phyloP scores from a whole-genome alignment of 2,329 filamentous ascomycete genomes.

The Botrytis deweyae region DNA sequence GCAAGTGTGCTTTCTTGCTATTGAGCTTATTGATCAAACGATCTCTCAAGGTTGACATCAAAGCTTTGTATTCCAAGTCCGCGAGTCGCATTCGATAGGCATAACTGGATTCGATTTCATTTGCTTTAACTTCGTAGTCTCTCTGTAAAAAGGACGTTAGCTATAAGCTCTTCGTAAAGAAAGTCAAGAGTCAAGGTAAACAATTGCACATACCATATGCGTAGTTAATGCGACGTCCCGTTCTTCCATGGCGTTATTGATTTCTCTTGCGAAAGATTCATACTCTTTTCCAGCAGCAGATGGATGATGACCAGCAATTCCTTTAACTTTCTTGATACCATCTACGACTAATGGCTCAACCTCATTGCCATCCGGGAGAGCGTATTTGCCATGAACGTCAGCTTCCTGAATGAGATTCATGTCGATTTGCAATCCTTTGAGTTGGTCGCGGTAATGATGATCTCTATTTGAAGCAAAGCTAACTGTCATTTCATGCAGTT shows the following conservation, averaged over 20 bases:
- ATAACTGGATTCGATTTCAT: conserved; percentile 58
- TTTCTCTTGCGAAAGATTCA: conserved; percentile 77
- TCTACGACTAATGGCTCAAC: conserved; percentile 40
- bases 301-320: conserved; percentile 42
- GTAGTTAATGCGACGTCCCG: conserved; percentile 80
- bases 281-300: conserved; percentile 79
- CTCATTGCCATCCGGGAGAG: conserved; percentile 57
- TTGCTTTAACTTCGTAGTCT: conserved; percentile 61
- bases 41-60: conserved; percentile 61
- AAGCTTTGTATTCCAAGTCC: conserved; percentile 58
- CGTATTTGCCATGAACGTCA: conserved; percentile 72
- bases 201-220: conserved; percentile 65
- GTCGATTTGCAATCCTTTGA: conserved; percentile 89
- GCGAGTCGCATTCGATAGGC: conserved; percentile 63
- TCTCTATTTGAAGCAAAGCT: conserved; percentile 81
- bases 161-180: not conserved
- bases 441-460: conserved; percentile 80
- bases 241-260: conserved; percentile 85
- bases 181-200: not conserved
- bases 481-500: conserved; percentile 71
- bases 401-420: conserved; percentile 83
- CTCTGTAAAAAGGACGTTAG: conserved; percentile 45
- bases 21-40: conserved; percentile 66
- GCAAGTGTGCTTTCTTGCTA: conserved; percentile 62
- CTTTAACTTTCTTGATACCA: conserved; percentile 36